A percentile compares a stretch with the other conserved stretches of the same genome.
phyloP scores from a whole-genome alignment of 2,329 filamentous ascomycete species.

The Westerdykella aurantiaca region DNA sequence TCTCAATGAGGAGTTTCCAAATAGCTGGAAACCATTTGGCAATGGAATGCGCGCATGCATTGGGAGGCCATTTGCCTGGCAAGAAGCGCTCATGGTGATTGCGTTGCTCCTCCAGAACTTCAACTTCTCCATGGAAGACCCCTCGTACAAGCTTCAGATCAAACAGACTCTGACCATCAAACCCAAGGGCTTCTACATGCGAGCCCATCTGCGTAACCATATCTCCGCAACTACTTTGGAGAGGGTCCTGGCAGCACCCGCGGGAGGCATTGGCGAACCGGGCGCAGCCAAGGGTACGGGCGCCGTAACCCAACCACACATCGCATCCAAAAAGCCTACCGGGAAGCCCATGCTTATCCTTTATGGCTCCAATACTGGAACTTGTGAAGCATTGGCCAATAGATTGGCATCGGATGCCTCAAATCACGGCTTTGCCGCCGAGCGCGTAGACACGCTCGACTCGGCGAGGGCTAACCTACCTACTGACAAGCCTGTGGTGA shows the following conservation, averaged over 20 bases:
- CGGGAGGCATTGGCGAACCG: conserved; percentile 15
- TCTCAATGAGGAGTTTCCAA: conserved; percentile 35
- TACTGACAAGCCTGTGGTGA: conserved; percentile 33
- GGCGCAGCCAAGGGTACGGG: conserved; percentile 3
- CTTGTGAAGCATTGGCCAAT: conserved; percentile 40
- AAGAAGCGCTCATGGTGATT: conserved; percentile 46
- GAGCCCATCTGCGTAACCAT: conserved; percentile 28
- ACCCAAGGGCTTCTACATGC: conserved; percentile 39
- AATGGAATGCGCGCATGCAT: conserved; percentile 51
- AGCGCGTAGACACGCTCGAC: conserved; percentile 33
- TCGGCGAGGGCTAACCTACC: conserved; percentile 29
- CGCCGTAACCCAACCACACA: background rate
- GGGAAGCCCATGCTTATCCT: conserved; percentile 33
- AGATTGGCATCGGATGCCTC: conserved; percentile 32
- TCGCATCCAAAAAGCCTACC: conserved; percentile 11
- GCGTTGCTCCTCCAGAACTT: conserved; percentile 44
- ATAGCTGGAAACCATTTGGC: conserved; percentile 51
- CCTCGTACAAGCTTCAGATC: conserved; percentile 40
- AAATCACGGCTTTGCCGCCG: conserved; percentile 34
- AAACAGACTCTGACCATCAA: conserved; percentile 45
- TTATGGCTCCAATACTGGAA: conserved; percentile 40
- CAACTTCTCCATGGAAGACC: conserved; percentile 40
- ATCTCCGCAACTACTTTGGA: conserved; percentile 30
- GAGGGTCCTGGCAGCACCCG: conserved; percentile 18
- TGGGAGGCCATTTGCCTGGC: conserved; percentile 51